Percentiles rank a stretch among this genome's conserved stretches.
phyloP scores from a whole-genome alignment of 257 asterid genomes.

The Solanum chiquidenum region DNA sequence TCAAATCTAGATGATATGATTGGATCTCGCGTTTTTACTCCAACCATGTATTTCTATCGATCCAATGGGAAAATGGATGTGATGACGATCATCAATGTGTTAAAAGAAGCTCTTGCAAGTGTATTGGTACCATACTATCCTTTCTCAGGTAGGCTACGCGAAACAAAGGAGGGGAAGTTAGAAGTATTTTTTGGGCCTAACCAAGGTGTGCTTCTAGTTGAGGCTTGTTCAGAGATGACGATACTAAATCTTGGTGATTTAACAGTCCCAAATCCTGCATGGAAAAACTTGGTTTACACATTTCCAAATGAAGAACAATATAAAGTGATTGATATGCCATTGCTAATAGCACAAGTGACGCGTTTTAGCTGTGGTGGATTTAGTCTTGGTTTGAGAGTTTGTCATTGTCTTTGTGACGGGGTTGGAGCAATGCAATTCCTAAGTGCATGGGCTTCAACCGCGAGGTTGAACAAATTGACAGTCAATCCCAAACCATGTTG shows the following conservation, averaged over 20 bases:
- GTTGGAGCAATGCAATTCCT: slow-evolving; percentile 88
- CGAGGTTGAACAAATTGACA: slow-evolving; percentile 39
- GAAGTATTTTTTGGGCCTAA: slow-evolving; percentile 58
- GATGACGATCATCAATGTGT: slow-evolving; percentile 10
- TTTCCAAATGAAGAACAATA: slow-evolving; percentile 64
- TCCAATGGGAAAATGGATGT: background rate
- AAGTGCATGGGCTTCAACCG: slow-evolving; percentile 68
- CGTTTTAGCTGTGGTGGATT: slow-evolving; percentile 70
- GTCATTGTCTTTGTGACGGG: slow-evolving; percentile 90
- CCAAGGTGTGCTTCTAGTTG: slow-evolving; percentile 63
- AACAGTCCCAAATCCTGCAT: slow-evolving; percentile 68
- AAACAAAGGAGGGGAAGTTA: slow-evolving; percentile 51
- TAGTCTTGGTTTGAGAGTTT: slow-evolving; percentile 69
- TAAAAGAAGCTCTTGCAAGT: slow-evolving; percentile 48
- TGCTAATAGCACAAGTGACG: slow-evolving; percentile 76
- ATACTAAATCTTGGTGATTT: slow-evolving; percentile 60
- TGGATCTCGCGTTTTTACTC: slow-evolving; percentile 77
- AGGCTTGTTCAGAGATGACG: slow-evolving; percentile 48
- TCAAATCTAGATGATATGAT: slow-evolving; percentile 89
- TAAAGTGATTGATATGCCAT: slow-evolving; percentile 76
- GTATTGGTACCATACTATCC: slow-evolving; percentile 78
- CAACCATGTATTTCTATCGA: slow-evolving; percentile 63
- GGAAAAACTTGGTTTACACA: slow-evolving; percentile 48
- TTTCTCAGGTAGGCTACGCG: slow-evolving; percentile 67
- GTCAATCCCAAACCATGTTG: slow-evolving; percentile 50